Base-by-base conservation (phyloP, 345 rosid genomes). In the Pseudoturritis turrita region DNA sequence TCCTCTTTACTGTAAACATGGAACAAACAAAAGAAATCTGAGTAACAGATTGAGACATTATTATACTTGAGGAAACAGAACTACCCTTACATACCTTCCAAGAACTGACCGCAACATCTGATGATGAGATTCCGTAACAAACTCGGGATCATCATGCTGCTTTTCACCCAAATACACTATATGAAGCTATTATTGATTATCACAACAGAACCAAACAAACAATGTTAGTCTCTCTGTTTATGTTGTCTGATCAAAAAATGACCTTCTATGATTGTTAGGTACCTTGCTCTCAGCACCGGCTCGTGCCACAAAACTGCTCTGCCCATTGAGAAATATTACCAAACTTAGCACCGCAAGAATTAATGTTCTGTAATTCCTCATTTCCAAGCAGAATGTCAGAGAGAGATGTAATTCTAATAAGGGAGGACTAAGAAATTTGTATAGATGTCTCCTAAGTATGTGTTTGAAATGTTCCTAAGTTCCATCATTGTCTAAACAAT, bases 91-190 rank as follows among this genome's bases (percentile, higher is more conserved):
- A 56, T 77, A 77, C 77, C 65, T 72, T 72, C 73, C 74, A 73
- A 62, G 55, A 61, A 72, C 25, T 45, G 71, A 47, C 23, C 19
- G n/a, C 36, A 81, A 50, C 75, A 78, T 81, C 31, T 59, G 72
- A 52, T 66, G 72, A 50, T 81, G 84, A 43, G 55, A 50, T 29
- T 71, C 50, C 4, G 79, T 78, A 43, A 72, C 74, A 45, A 58
- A 51, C 8, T 69, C 23, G 1, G 71, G 83, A 74, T 77, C 77
- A 58, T 80, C 76, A 65, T 77, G 67, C 17, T 64, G 73, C 47
- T 59, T 77, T 49, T 74, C 81, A 45, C 81, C 77, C 43, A 81
- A 26, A 55, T 81, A 81, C 40, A 77, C 83, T 69, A 80, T 77
- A 29, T 74, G 74, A 49, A 77, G 71, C 83, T 80, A 55, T 72